phyloP scores from a whole-genome alignment of 2,329 filamentous ascomycete genomes.

The Sclerotinia borealis region DNA sequence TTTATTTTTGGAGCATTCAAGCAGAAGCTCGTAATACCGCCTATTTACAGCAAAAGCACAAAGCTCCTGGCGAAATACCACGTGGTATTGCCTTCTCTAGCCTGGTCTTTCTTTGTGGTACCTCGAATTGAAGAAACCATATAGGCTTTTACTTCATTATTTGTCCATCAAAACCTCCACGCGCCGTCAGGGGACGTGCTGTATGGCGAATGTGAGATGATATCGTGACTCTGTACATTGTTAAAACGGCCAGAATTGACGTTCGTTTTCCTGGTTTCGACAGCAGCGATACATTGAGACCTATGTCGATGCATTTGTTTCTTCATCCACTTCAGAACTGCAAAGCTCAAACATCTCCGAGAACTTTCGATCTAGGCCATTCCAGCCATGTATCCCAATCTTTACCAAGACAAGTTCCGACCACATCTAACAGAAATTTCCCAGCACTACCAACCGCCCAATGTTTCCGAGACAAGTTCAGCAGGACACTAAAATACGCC shows the following conservation, averaged over 20 bases:
- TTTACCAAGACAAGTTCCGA: slow-evolving; percentile 19
- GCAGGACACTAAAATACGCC: slow-evolving; percentile 34
- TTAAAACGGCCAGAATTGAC: background rate
- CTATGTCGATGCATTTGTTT: background rate
- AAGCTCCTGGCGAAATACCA: no score
- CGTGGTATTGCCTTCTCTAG: background rate
- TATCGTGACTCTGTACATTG: background rate
- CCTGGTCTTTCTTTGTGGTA: no score
- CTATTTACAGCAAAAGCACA: background rate
- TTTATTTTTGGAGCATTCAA: no score
- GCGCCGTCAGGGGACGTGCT: no score
- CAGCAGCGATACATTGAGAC: background rate
- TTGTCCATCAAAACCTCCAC: no score
- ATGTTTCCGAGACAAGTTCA: slow-evolving; percentile 26
- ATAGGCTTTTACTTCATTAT: no score
- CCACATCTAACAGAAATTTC: slow-evolving; percentile 20
- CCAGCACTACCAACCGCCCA: slow-evolving; percentile 28
- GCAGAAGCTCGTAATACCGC: no score
- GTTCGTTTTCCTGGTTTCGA: background rate
- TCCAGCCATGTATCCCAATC: slow-evolving; percentile 20
- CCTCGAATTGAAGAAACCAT: no score
- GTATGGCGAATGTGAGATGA: no score
- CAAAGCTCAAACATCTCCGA: background rate
- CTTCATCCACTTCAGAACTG: background rate
- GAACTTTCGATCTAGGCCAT: background rate